Evolutionary conservation across 345 rosid genomes (phyloP).

Genomic region (Sisymbrium irio): DNA sequence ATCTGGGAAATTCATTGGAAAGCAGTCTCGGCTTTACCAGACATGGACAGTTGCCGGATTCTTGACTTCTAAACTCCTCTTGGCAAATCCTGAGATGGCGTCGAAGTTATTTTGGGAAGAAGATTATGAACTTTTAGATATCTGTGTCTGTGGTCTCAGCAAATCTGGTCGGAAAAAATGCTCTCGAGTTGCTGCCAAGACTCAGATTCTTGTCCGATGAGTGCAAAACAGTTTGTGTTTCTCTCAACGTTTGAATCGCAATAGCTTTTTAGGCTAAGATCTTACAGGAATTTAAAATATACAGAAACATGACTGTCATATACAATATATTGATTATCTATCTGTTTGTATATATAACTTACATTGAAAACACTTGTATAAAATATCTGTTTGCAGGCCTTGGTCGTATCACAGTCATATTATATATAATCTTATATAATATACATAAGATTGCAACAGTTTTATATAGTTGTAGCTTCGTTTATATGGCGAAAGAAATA

Average conservation of each 20-base stretch:
- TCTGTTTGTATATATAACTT: constrained; percentile 9
- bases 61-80: constrained; percentile 72
- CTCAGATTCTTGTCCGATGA: constrained; percentile 77
- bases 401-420: too few relatives aligned
- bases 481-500: too few relatives aligned
- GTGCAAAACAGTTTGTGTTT: constrained; percentile 2
- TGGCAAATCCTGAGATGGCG: constrained; percentile 83
- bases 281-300: background rate
- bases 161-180: constrained; percentile 82
- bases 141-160: constrained; percentile 80
- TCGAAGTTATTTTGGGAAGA: constrained; percentile 84
- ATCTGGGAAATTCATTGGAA: constrained; percentile 84
- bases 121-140: constrained; percentile 87
- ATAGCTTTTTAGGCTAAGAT: constrained; percentile 3
- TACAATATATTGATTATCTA: constrained; percentile 6
- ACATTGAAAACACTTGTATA: too few relatives aligned
- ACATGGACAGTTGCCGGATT: constrained; percentile 96
- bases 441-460: too few relatives aligned
- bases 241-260: background rate
- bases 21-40: constrained; percentile 80
- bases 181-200: constrained; percentile 84
- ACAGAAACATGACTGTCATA: constrained; percentile 19
- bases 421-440: too few relatives aligned
- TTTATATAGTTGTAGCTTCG: too few relatives aligned
- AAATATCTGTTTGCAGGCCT: too few relatives aligned